Evolutionary conservation across 1,284 basidiomycete genomes (phyloP), one percentile per base, ranked within the genome.

Genomic region (Singerocomus rubriflavus): DNA sequence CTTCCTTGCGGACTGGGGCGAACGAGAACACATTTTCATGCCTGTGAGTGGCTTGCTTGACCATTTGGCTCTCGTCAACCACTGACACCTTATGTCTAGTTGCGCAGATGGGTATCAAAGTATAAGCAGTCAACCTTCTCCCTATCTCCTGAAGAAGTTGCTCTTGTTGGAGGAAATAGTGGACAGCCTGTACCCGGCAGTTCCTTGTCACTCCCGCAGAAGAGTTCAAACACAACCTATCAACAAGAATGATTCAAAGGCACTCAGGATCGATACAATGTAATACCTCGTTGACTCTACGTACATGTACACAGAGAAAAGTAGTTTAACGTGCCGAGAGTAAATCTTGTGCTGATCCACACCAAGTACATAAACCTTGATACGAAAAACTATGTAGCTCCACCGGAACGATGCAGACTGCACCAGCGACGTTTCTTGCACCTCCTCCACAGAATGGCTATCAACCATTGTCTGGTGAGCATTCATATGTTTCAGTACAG

Each of bases 1-100:
- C n/a, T 82, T 87, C 61, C 68, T 81, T 45, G 77, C 78, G 44
- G 83, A 87, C 62, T 87, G 81, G 65, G 85, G 85, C 5, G 80
- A 84, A 26, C 69, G 73, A 44, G 85, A 87, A 31, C 85, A 87
- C 63, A 81, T 85, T 32, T 87, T 86, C 65, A 77, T 75, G 66
- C 81, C 82, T 16, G 84, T 86, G 56, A 59, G 82, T 73, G 27
- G 48, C 36, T 34, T 31, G 27, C 33, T 29, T 16, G 27, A 5
- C 21, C 43, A 14, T 29, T 25, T 36, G 6, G 11, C 25, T 46
- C 37, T 46, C 17, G 21, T 39, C 41, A 30, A 48, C 44, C 36
- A 43, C 21, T 21, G 21, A 52, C 33, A 34, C 16, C 32, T 1
- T 40, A 3, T 14, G 30, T 48, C 6, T 34, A 81, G 79, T 58